These are phyloP conservation scores for Aspergillus sp. DNA, from an alignment of 2,329 filamentous ascomycete species.

Conservation along the genomic window DNA sequence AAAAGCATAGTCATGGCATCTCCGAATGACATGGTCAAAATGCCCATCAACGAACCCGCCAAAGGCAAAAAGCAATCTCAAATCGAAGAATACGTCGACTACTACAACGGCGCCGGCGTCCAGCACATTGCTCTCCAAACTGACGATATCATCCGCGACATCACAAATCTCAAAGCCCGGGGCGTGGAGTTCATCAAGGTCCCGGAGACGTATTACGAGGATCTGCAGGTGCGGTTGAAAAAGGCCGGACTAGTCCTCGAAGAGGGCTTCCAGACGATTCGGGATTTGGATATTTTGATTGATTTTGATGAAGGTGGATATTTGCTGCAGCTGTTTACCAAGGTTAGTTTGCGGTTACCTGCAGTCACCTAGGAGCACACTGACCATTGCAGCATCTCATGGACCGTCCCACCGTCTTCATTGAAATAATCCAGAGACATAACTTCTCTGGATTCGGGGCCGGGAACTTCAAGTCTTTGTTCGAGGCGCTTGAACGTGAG, in stretches of 20 bases:
- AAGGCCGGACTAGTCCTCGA: constrained; percentile 52
- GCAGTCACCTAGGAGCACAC: not conserved
- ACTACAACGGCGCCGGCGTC: constrained; percentile 81
- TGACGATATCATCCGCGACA: constrained; percentile 65
- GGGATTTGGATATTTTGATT: constrained; percentile 76
- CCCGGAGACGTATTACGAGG: constrained; percentile 74
- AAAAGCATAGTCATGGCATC: constrained; percentile 86
- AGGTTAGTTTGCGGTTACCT: constrained; percentile 29
- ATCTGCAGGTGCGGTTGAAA: constrained; percentile 66
- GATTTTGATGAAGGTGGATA: constrained; percentile 94
- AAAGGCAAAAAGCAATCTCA: constrained; percentile 83
- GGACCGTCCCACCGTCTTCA: constrained; percentile 90
- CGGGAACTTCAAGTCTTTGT: constrained; percentile 90
- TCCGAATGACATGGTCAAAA: constrained; percentile 79
- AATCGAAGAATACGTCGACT: constrained; percentile 88
- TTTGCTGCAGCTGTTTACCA: constrained; percentile 65
- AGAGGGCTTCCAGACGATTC: constrained; percentile 71
- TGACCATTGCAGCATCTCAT: constrained; percentile 56
- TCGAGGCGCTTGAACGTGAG: constrained; percentile 91
- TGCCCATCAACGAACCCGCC: constrained; percentile 97
- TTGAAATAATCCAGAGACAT: constrained; percentile 91
- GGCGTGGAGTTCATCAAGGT: constrained; percentile 91
- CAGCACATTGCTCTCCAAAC: constrained; percentile 90
- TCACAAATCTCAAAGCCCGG: constrained; percentile 69
- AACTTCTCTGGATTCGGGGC: constrained; percentile 89